These are phyloP conservation scores for Exophiala viscosa DNA, from an alignment of 2,329 filamentous ascomycete species.

Conservation along the genomic window DNA sequence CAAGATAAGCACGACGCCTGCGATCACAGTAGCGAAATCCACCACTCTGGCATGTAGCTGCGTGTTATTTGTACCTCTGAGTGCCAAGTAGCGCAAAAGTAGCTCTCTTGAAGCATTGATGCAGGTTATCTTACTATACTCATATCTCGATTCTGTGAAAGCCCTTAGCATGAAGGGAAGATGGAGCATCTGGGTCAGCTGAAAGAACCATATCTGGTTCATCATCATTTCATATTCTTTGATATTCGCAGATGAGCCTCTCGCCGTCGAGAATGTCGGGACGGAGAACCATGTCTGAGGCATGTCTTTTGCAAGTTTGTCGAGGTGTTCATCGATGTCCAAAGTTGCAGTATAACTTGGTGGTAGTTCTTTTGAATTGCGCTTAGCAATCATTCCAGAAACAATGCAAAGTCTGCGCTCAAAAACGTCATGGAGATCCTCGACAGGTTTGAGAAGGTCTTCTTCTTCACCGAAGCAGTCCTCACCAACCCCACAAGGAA, in stretches of 20 bases:
- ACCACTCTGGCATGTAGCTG: slow-evolving; percentile 1
- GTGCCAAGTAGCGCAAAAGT: slow-evolving; percentile 42
- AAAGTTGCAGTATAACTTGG: slow-evolving; percentile 33
- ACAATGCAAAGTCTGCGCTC: slow-evolving; percentile 32
- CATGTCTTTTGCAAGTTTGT: slow-evolving; percentile 41
- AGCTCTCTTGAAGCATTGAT: slow-evolving; percentile 51
- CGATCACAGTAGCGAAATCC: slow-evolving; percentile 6
- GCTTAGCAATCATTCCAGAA: slow-evolving; percentile 46
- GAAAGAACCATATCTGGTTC: slow-evolving; percentile 51
- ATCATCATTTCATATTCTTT: slow-evolving; percentile 32
- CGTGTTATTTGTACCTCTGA: slow-evolving; percentile 35
- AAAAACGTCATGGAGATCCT: slow-evolving; percentile 2
- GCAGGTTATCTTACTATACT: slow-evolving; percentile 50
- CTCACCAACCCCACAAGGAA: slow-evolving; percentile 34
- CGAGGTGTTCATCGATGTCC: slow-evolving; percentile 42
- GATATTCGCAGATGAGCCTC: slow-evolving; percentile 18
- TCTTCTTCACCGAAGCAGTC: slow-evolving; percentile 10
- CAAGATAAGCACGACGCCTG: background rate
- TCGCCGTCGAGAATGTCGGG: slow-evolving; percentile 27
- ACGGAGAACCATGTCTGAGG: slow-evolving; percentile 48
- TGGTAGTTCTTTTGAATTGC: slow-evolving; percentile 38
- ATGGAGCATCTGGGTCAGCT: slow-evolving; percentile 51
- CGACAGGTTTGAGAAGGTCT: background rate
- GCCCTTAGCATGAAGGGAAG: slow-evolving; percentile 52
- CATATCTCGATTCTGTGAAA: slow-evolving; percentile 35